phyloP scores from a whole-genome alignment of 805 yeast species.

The Metschnikowia santaceciliae region DNA sequence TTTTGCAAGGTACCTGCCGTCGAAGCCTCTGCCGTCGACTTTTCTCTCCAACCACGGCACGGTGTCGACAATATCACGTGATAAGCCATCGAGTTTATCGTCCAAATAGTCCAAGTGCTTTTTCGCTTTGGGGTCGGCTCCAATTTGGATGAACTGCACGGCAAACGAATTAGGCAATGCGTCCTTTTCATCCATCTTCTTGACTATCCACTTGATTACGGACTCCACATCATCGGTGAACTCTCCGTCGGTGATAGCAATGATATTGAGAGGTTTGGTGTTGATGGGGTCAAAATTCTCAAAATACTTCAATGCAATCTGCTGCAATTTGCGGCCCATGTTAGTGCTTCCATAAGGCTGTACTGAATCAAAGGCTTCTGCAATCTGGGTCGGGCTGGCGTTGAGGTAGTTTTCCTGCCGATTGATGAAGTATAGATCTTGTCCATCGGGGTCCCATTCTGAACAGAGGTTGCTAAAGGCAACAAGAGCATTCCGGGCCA shows the following conservation, averaged over 20 bases:
- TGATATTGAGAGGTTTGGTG: slow-evolving; percentile 13
- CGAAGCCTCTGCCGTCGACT: slow-evolving; percentile 12
- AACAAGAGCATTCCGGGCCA: slow-evolving; percentile 13
- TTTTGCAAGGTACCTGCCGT: slow-evolving; percentile 14
- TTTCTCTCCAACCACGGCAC: slow-evolving; percentile 13
- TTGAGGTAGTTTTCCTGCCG: slow-evolving; percentile 4
- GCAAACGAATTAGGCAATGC: slow-evolving; percentile 15
- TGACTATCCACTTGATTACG: slow-evolving; percentile 14
- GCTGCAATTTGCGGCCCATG: slow-evolving; percentile 14
- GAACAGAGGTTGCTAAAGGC: slow-evolving; percentile 13
- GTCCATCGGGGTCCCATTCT: slow-evolving; percentile 18
- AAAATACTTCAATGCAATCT: slow-evolving; percentile 10
- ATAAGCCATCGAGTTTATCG: slow-evolving; percentile 8
- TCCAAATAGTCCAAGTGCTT: slow-evolving; percentile 11
- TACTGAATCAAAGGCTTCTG: slow-evolving; percentile 8
- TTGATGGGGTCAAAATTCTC: slow-evolving; percentile 8
- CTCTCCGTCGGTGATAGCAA: slow-evolving; percentile 17
- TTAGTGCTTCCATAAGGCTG: slow-evolving; percentile 15
- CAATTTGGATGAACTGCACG: slow-evolving; percentile 16
- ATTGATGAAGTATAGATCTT: slow-evolving; percentile 15
- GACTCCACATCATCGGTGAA: slow-evolving; percentile 15
- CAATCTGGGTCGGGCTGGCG: slow-evolving; percentile 11
- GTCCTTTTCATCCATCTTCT: slow-evolving; percentile 9
- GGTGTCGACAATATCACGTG: slow-evolving; percentile 15
- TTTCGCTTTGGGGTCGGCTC: slow-evolving; percentile 13